Conservation (phyloP, 495 filamentous ascomycete species). For the Bombardia bombarda region DNA sequence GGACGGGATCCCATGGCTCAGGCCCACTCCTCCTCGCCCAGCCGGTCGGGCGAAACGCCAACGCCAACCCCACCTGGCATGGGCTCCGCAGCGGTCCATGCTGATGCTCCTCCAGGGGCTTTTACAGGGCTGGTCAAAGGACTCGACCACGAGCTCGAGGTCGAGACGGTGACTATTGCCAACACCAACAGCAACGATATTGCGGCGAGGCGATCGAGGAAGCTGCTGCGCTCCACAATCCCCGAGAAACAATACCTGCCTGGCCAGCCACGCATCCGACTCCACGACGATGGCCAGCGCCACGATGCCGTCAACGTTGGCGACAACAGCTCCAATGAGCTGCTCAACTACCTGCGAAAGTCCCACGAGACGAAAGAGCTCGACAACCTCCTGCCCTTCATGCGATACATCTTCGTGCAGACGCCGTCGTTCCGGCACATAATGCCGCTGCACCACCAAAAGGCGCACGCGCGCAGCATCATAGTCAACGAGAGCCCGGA, state of each 20-base stretch:
- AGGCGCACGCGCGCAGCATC: slow-evolving; percentile 15
- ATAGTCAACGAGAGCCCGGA: slow-evolving; percentile 33
- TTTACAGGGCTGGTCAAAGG: slow-evolving; percentile 3
- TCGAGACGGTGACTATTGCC: background rate
- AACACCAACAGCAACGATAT: background rate
- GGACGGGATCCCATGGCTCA: background rate
- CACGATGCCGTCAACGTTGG: background rate
- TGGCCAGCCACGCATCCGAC: slow-evolving; percentile 16
- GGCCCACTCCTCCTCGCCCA: background rate
- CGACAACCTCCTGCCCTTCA: slow-evolving; percentile 14
- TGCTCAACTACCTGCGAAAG: slow-evolving; percentile 9
- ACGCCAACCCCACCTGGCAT: background rate
- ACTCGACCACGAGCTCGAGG: slow-evolving; percentile 11
- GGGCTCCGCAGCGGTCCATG: no score
- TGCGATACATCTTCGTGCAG: slow-evolving; percentile 25
- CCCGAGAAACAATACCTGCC: slow-evolving; percentile 12
- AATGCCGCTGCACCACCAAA: slow-evolving; percentile 19
- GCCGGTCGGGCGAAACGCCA: no score
- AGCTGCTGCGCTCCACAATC: slow-evolving; percentile 5
- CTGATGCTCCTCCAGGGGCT: no score
- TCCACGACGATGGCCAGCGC: slow-evolving; percentile 1
- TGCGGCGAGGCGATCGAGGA: background rate
- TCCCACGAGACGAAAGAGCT: slow-evolving; percentile 9
- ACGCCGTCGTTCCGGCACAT: slow-evolving; percentile 19
- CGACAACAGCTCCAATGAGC: background rate